Evolutionary conservation across 169 alveolate genomes (phyloP).

Genomic region (Condylostoma magnum): DNA sequence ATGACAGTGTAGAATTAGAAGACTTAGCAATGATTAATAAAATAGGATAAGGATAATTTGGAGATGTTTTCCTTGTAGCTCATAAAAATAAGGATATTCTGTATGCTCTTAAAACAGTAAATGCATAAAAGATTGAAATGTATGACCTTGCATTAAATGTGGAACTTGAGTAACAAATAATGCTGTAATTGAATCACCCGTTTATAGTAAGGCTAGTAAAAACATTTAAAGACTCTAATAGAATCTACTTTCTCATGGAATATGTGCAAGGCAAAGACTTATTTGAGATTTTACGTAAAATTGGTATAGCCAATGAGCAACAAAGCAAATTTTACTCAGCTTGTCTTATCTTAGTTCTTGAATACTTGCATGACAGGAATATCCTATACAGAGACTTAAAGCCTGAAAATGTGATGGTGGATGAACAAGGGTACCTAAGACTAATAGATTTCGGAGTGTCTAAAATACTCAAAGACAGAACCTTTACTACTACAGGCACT

Average conservation of each 20-base stretch:
- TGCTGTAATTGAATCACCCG: slow-evolving; percentile 63
- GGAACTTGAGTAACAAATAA: slow-evolving; percentile 48
- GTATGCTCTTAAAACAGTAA: slow-evolving; percentile 65
- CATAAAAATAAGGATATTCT: neutral
- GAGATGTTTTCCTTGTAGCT: slow-evolving; percentile 7
- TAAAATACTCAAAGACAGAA: slow-evolving; percentile 63
- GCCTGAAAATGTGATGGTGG: slow-evolving; percentile 77
- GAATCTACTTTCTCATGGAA: slow-evolving; percentile 72
- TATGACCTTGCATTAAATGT: slow-evolving; percentile 40
- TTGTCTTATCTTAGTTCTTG: slow-evolving; percentile 40
- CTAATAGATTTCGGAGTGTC: slow-evolving; percentile 77
- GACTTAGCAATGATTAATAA: slow-evolving; percentile 74
- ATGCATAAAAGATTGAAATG: slow-evolving; percentile 30
- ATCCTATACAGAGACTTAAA: slow-evolving; percentile 67
- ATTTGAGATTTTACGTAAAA: slow-evolving; percentile 48
- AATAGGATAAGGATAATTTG: slow-evolving; percentile 80
- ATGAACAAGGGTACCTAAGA: slow-evolving; percentile 60
- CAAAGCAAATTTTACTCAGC: slow-evolving; percentile 39
- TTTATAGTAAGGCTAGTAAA: slow-evolving; percentile 66
- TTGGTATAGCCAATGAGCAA: slow-evolving; percentile 45
- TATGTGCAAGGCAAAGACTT: slow-evolving; percentile 65
- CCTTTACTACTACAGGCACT: slow-evolving; percentile 84
- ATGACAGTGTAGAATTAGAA: slow-evolving; percentile 82
- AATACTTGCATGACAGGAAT: slow-evolving; percentile 50
- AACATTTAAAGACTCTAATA: slow-evolving; percentile 56